phyloP scores from a whole-genome alignment of 106 monocot genomes.

The Dactylorhiza incarnata region DNA sequence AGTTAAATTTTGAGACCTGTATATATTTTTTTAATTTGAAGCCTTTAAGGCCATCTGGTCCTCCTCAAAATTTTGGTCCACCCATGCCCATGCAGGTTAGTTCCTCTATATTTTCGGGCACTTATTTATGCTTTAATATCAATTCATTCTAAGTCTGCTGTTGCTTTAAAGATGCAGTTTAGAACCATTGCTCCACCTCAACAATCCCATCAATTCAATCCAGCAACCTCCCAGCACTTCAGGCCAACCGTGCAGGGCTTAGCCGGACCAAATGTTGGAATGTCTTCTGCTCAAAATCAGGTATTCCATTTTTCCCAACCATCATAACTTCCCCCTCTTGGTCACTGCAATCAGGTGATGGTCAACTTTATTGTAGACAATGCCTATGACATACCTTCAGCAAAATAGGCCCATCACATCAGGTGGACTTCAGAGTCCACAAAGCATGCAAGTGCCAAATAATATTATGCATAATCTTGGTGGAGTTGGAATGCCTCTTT shows the following conservation, averaged over 20 bases:
- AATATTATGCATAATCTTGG: constrained; percentile 35
- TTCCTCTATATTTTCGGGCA: neutral
- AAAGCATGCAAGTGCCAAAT: constrained; percentile 22
- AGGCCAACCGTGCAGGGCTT: constrained; percentile 48
- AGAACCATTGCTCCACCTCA: constrained; percentile 49
- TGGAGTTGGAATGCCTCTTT: constrained; percentile 40
- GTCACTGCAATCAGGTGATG: constrained; percentile 33
- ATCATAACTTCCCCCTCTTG: constrained; percentile 38
- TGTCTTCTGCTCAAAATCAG: constrained; percentile 39
- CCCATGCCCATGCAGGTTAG: constrained; percentile 62
- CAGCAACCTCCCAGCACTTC: constrained; percentile 44
- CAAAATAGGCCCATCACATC: constrained; percentile 34
- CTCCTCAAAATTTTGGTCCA: constrained; percentile 48
- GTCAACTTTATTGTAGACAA: constrained; percentile 33
- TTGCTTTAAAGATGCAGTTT: constrained; percentile 46
- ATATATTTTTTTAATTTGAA: constrained; percentile 9
- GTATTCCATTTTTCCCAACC: constrained; percentile 37
- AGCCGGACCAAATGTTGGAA: constrained; percentile 31
- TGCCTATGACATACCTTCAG: constrained; percentile 51
- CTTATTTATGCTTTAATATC: neutral
- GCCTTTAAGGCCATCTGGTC: constrained; percentile 47
- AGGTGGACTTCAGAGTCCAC: constrained; percentile 45
- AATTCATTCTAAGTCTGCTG: neutral
- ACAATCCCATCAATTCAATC: constrained; percentile 55
- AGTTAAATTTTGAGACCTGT: neutral